Conservation (phyloP, 1,284 basidiomycete species). For the Trichosporon coremiiforme region DNA sequence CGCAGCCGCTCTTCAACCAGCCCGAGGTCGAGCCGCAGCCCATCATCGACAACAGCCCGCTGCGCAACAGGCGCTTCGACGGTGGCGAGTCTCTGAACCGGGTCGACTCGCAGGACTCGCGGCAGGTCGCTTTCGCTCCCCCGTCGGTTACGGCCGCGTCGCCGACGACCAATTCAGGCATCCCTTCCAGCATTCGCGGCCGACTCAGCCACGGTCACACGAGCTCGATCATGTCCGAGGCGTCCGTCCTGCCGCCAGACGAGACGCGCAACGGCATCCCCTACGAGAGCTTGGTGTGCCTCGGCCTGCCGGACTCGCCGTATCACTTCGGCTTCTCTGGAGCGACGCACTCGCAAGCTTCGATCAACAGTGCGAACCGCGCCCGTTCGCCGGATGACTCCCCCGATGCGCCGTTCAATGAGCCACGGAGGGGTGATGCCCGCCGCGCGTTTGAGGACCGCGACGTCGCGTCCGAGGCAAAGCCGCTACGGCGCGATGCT, state of each 20-base stretch:
- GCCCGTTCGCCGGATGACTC: slow-evolving; percentile 29
- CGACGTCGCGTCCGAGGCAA: slow-evolving; percentile 79
- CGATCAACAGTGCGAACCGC: slow-evolving; percentile 63
- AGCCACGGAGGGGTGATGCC: slow-evolving; percentile 41
- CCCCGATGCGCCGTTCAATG: slow-evolving; percentile 27
- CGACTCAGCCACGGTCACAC: slow-evolving; percentile 34
- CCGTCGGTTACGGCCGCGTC: slow-evolving; percentile 29
- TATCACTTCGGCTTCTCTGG: slow-evolving; percentile 59
- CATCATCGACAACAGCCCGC: slow-evolving; percentile 29
- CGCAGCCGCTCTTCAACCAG: slow-evolving; percentile 18
- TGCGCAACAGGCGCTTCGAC: slow-evolving; percentile 35
- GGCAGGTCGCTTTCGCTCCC: slow-evolving; percentile 49
- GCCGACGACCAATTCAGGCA: slow-evolving; percentile 19
- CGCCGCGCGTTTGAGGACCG: slow-evolving; percentile 70
- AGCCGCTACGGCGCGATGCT: slow-evolving; percentile 71
- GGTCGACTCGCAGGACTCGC: slow-evolving; percentile 41
- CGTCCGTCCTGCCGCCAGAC: slow-evolving; percentile 31
- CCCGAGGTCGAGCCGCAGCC: slow-evolving; percentile 34
- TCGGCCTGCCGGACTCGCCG: slow-evolving; percentile 73
- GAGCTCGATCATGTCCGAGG: slow-evolving; percentile 41
- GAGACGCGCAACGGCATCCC: slow-evolving; percentile 67
- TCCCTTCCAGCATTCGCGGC: slow-evolving; percentile 34
- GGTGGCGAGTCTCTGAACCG: slow-evolving; percentile 31
- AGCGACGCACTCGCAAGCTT: slow-evolving; percentile 66
- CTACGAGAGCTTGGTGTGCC: slow-evolving; percentile 73